Conservation (phyloP, 371 early-diverging fungal species). For the Mucor mucedo region DNA sequence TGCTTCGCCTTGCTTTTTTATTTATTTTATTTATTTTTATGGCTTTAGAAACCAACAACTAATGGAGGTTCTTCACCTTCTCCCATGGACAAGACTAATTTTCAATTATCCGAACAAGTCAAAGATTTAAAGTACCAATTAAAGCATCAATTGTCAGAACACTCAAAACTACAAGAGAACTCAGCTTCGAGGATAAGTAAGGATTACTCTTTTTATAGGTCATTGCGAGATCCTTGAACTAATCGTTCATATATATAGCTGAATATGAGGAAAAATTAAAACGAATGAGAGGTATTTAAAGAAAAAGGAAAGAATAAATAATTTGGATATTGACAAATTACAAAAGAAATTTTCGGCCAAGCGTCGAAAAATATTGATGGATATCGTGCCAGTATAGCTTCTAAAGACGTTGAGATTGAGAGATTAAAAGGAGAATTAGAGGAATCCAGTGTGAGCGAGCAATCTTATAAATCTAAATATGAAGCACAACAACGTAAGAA, state of each 20-base stretch:
- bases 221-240: too few relatives aligned
- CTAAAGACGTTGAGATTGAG: slow-evolving; percentile 57
- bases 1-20: not conserved
- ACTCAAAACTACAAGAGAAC: slow-evolving; percentile 36
- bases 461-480: slow-evolving; percentile 32
- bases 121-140: slow-evolving; percentile 50
- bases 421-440: slow-evolving; percentile 45
- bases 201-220: not conserved
- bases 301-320: too few relatives aligned
- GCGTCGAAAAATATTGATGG: slow-evolving; percentile 66
- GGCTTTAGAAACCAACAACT: slow-evolving; percentile 8
- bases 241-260: slow-evolving; percentile 15
- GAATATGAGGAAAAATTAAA: slow-evolving; percentile 54
- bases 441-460: slow-evolving; percentile 43
- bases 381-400: slow-evolving; percentile 60
- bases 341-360: slow-evolving; percentile 61
- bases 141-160: slow-evolving; percentile 34
- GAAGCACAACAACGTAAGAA: slow-evolving; percentile 49
- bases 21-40: not conserved
- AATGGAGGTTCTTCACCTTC: not conserved
- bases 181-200: slow-evolving; percentile 39
- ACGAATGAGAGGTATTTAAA: slow-evolving; percentile 50
- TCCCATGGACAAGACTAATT: slow-evolving; percentile 19
- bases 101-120: slow-evolving; percentile 50
- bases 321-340: not conserved